phyloP scores from a whole-genome alignment of 257 asterid species.

The Misopates orontium region DNA sequence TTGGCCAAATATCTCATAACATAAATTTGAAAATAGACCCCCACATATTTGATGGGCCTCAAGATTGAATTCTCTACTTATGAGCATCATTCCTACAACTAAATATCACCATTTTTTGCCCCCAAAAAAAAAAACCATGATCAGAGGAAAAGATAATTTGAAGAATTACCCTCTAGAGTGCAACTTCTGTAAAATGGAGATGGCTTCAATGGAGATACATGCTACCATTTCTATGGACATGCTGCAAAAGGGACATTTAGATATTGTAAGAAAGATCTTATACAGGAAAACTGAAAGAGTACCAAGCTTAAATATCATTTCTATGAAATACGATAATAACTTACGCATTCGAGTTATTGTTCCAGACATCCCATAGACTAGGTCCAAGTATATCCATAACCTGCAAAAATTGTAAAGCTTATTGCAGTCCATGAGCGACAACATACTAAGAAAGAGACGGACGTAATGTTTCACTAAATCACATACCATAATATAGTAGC shows the following conservation, averaged over 20 bases:
- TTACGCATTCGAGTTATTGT: slow-evolving; percentile 67
- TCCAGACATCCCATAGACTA: slow-evolving; percentile 88
- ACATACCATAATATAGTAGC: slow-evolving; percentile 50
- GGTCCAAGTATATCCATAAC: slow-evolving; percentile 99
- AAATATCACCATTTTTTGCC: background rate
- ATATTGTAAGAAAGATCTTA: slow-evolving; percentile 21
- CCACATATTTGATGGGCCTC: background rate
- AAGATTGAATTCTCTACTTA: background rate
- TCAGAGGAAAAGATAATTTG: slow-evolving; percentile 1
- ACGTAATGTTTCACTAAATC: background rate
- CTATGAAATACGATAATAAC: slow-evolving; percentile 20
- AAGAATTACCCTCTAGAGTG: slow-evolving; percentile 71
- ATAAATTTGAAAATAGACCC: background rate
- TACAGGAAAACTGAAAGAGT: background rate
- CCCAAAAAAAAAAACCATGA: slow-evolving; percentile 14
- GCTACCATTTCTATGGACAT: slow-evolving; percentile 91
- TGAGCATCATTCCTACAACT: slow-evolving; percentile 6
- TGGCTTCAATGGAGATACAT: slow-evolving; percentile 90
- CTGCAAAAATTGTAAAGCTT: slow-evolving; percentile 42
- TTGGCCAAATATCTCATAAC: no score
- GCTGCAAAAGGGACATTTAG: slow-evolving; percentile 41
- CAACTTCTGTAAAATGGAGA: slow-evolving; percentile 85
- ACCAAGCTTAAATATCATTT: background rate
- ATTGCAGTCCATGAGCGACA: background rate
- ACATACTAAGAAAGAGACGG: background rate